These are phyloP conservation scores for Croton setiger DNA, from an alignment of 441 rosid genomes.

Conservation along the genomic window DNA sequence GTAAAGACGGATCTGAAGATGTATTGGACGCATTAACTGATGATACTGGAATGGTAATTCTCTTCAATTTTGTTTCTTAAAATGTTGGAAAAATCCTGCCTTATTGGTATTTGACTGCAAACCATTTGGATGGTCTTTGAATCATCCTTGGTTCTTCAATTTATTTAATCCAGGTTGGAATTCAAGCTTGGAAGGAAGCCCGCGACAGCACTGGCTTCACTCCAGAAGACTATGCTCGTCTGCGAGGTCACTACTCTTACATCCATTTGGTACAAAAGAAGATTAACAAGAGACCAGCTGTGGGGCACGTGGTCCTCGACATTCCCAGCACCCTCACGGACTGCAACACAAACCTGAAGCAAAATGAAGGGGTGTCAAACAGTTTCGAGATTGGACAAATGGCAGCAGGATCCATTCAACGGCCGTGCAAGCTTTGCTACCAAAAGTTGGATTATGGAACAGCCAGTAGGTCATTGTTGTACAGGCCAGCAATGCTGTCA, in stretches of 20 bases:
- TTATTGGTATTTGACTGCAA: background rate
- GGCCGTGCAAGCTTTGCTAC: slow-evolving; percentile 61
- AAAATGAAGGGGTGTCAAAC: slow-evolving; percentile 29
- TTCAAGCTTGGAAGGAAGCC: slow-evolving; percentile 80
- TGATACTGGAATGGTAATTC: slow-evolving; percentile 77
- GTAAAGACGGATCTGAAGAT: slow-evolving; percentile 91
- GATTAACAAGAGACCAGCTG: slow-evolving; percentile 40
- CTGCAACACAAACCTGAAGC: slow-evolving; percentile 35
- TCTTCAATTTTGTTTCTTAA: slow-evolving; percentile 15
- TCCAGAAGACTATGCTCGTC: slow-evolving; percentile 87
- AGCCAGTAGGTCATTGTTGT: slow-evolving; percentile 47
- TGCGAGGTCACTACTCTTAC: slow-evolving; percentile 88
- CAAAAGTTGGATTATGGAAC: slow-evolving; percentile 49
- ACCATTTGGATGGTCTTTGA: background rate
- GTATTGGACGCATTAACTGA: slow-evolving; percentile 71
- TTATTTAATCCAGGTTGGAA: slow-evolving; percentile 57
- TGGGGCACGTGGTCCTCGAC: slow-evolving; percentile 61
- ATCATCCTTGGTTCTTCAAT: background rate
- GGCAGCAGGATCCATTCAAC: slow-evolving; percentile 19
- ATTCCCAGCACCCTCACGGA: slow-evolving; percentile 35
- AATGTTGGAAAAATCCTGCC: background rate
- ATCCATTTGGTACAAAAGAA: slow-evolving; percentile 84
- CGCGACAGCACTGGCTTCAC: slow-evolving; percentile 80
- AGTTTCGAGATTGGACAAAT: slow-evolving; percentile 50
- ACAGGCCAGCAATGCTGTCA: slow-evolving; percentile 92